These are phyloP conservation scores for Penicillium diatomitis DNA, from an alignment of 495 filamentous ascomycete genomes.

Conservation along the genomic window DNA sequence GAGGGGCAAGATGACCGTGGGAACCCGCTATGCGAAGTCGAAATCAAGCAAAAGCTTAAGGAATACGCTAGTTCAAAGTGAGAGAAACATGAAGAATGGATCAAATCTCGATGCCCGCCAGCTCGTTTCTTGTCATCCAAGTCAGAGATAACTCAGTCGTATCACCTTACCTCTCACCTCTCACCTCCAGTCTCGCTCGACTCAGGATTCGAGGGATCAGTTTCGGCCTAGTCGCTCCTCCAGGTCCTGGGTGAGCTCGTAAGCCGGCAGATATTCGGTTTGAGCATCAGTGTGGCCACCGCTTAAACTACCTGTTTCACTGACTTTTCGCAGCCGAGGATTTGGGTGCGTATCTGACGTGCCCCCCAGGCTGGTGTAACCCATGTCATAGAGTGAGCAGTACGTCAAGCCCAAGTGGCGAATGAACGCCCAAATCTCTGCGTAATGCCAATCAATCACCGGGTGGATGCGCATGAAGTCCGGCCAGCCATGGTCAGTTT, in stretches of 20 bases:
- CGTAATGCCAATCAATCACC: conserved; percentile 95
- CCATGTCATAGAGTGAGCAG: conserved; percentile 75
- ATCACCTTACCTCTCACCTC: too few relatives aligned
- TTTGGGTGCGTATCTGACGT: conserved; percentile 88
- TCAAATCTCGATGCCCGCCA: too few relatives aligned
- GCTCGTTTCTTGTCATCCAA: too few relatives aligned
- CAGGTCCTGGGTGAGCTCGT: conserved; percentile 72
- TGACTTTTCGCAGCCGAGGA: conserved; percentile 51
- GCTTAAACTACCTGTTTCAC: conserved; percentile 8
- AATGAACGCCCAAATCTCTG: conserved; percentile 91
- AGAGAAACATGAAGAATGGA: too few relatives aligned
- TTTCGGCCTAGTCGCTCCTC: conserved; percentile 81
- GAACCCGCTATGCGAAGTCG: too few relatives aligned
- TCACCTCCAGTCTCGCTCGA: not conserved
- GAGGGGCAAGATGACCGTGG: too few relatives aligned
- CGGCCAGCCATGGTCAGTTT: conserved; percentile 86
- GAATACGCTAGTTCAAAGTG: too few relatives aligned
- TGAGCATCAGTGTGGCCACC: not conserved
- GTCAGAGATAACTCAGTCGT: too few relatives aligned
- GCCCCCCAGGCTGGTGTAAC: conserved; percentile 82
- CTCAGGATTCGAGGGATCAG: conserved; percentile 13
- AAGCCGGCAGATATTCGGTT: conserved; percentile 65
- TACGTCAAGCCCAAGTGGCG: conserved; percentile 68
- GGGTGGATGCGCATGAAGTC: conserved; percentile 88
- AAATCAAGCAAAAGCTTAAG: too few relatives aligned